Evolutionary conservation across 495 filamentous ascomycete genomes (phyloP).

Genomic region (Lepidopterella palustris): DNA sequence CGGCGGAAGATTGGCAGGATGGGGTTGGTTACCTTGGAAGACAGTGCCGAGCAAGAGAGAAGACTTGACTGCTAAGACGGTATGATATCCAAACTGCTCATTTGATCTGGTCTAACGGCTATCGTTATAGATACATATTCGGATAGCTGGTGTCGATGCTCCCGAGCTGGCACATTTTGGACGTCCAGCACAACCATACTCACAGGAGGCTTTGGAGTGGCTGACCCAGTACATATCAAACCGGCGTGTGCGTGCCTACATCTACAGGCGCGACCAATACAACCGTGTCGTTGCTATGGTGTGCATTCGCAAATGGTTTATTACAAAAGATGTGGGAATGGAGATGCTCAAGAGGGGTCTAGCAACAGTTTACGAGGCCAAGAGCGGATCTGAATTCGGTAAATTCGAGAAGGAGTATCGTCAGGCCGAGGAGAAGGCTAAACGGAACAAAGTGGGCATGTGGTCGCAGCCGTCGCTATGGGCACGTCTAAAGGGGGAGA

Average conservation of each 20-base stretch:
- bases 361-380: constrained; percentile 89
- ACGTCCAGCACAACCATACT: constrained; percentile 73
- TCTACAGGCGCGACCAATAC: constrained; percentile 85
- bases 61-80: constrained; percentile 69
- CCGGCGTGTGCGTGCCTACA: constrained; percentile 68
- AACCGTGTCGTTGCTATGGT: constrained; percentile 83
- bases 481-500: constrained; percentile 25
- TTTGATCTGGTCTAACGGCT: neutral
- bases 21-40: constrained; percentile 81
- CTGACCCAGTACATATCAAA: constrained; percentile 64
- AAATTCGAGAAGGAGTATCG: constrained; percentile 58
- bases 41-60: constrained; percentile 60
- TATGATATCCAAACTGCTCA: constrained; percentile 39
- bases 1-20: constrained; percentile 76
- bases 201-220: constrained; percentile 72
- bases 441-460: constrained; percentile 62
- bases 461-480: constrained; percentile 48
- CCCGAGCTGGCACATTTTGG: constrained; percentile 92
- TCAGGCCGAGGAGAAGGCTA: constrained; percentile 64
- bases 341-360: constrained; percentile 80
- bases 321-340: constrained; percentile 72
- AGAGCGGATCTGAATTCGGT: constrained; percentile 81
- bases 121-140: constrained; percentile 58
- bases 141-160: constrained; percentile 86
- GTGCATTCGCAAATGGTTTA: constrained; percentile 55